A percentile compares a stretch with the other conserved stretches of the same genome.
phyloP scores from a whole-genome alignment of 2,329 filamentous ascomycete species.

The Fusarium subglutinans region DNA sequence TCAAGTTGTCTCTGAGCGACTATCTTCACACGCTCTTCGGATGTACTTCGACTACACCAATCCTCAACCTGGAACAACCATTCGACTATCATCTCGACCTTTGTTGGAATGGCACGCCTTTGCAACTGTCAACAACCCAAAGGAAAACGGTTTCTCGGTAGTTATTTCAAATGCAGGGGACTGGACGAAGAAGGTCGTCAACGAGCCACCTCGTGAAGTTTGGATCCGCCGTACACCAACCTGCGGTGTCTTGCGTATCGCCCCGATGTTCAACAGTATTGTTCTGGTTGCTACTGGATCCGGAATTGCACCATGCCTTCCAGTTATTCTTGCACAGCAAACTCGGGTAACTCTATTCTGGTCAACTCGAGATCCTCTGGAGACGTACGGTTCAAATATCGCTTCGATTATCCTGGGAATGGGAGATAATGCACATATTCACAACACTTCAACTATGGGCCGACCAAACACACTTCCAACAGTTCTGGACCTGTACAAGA shows the following conservation, averaged over 20 bases:
- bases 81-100: conserved; percentile 67
- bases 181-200: conserved; percentile 68
- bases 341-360: conserved; percentile 67
- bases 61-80: conserved; percentile 54
- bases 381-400: conserved; percentile 67
- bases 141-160: conserved; percentile 64
- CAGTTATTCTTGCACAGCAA: conserved; percentile 58
- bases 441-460: conserved; percentile 67
- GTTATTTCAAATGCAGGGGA: conserved; percentile 75
- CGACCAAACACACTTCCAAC: conserved; percentile 59
- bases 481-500: conserved; percentile 59
- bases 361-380: conserved; percentile 64
- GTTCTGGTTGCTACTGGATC: conserved; percentile 75
- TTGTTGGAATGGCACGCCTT: conserved; percentile 76
- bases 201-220: conserved; percentile 63
- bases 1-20: conserved; percentile 66
- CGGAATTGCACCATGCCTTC: conserved; percentile 69
- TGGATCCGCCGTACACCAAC: conserved; percentile 72
- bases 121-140: conserved; percentile 70
- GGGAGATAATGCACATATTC: conserved; percentile 68
- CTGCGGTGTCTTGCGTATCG: conserved; percentile 70
- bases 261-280: conserved; percentile 68
- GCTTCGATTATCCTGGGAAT: conserved; percentile 60
- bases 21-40: conserved; percentile 74
- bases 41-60: conserved; percentile 71